Conservation (phyloP, 108 stramenopile genomes). For the Chaetoceros muelleri region DNA sequence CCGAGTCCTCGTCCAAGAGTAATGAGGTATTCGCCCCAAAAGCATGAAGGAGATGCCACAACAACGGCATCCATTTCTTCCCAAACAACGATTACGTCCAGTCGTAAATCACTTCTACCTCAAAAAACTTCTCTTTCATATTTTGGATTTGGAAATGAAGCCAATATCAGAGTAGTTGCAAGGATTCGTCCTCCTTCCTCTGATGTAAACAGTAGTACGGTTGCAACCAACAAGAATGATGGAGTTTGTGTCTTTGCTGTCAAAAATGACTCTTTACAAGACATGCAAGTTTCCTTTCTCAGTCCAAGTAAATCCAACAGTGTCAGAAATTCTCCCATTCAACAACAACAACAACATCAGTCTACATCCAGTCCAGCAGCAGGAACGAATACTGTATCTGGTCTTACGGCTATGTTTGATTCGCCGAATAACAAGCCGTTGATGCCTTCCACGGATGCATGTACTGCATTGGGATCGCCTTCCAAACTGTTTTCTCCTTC, state of each 20-base stretch:
- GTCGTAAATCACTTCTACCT: neutral
- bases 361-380: neutral
- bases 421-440: neutral
- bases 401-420: neutral
- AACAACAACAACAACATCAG: neutral
- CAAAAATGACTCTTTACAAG: neutral
- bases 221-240: too few relatives aligned
- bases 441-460: neutral
- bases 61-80: neutral
- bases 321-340: too few relatives aligned
- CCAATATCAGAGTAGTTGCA: slow-evolving; percentile 5
- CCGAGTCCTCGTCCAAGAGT: neutral
- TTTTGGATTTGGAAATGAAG: slow-evolving; percentile 2
- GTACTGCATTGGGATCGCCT: neutral
- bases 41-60: neutral
- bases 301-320: neutral
- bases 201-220: neutral
- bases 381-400: neutral
- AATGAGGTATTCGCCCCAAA: neutral
- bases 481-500: too few relatives aligned
- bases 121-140: neutral
- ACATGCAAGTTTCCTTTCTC: neutral
- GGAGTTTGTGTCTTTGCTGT: too few relatives aligned
- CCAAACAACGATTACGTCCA: neutral
- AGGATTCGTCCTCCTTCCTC: slow-evolving; percentile 3